These are phyloP conservation scores for Paecilomyces sp. DNA, from an alignment of 2,329 filamentous ascomycete species.

Conservation along the genomic window DNA sequence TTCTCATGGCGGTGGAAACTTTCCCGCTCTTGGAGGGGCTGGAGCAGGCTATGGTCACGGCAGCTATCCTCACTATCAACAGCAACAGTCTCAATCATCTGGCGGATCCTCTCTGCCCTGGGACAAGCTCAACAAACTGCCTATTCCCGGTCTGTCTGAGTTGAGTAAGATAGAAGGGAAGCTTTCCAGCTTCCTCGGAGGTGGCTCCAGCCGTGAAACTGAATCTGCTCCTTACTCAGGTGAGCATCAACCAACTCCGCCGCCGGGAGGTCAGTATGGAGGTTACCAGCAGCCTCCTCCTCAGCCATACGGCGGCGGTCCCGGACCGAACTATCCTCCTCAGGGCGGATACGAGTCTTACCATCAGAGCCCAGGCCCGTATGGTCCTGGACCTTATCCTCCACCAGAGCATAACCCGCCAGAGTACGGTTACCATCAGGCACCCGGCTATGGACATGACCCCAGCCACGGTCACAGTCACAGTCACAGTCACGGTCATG, in stretches of 20 bases:
- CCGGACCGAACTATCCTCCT: not conserved
- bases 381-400: not conserved
- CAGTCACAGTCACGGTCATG: too few relatives aligned
- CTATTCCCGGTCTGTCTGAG: slow-evolving; percentile 32
- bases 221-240: not conserved
- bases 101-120: slow-evolving; percentile 19
- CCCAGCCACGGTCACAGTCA: slow-evolving; percentile 4
- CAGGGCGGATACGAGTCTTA: not conserved
- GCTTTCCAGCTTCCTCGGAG: not conserved
- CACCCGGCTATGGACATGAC: not conserved
- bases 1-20: slow-evolving; percentile 22
- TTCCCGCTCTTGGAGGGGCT: slow-evolving; percentile 18
- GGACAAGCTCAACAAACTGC: slow-evolving; percentile 24
- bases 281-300: not conserved
- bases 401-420: not conserved
- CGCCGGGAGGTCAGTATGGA: not conserved
- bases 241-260: not conserved
- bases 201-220: not conserved
- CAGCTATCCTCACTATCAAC: slow-evolving; percentile 8
- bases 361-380: not conserved
- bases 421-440: not conserved
- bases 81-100: slow-evolving; percentile 7
- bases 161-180: slow-evolving; percentile 19
- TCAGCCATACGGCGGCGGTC: not conserved
- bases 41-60: slow-evolving; percentile 10